Percentiles rank a stretch among this genome's conserved stretches.
phyloP scores from a whole-genome alignment of 176 grass and related monocot genomes.

The Triticum dicoccoides region DNA sequence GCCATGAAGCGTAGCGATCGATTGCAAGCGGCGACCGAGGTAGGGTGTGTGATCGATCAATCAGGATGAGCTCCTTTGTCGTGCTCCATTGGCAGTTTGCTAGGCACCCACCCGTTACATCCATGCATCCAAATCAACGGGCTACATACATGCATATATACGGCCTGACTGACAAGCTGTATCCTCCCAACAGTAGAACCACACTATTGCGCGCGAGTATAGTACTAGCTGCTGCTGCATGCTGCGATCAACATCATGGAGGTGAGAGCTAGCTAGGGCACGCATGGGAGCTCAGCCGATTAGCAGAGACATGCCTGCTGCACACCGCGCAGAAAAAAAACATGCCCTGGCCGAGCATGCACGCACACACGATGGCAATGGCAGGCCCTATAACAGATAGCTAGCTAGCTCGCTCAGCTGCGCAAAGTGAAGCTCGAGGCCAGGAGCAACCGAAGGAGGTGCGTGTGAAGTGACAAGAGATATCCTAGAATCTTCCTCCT shows the following conservation, averaged over 20 bases:
- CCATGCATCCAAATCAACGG: constrained; percentile 35
- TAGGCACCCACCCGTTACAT: neutral
- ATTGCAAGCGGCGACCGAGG: neutral
- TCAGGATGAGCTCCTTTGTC: constrained; percentile 4
- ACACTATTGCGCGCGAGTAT: constrained; percentile 23
- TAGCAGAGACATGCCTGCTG: constrained; percentile 29
- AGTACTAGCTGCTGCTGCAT: neutral
- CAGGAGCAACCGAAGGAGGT: constrained; percentile 43
- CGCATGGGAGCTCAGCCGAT: neutral
- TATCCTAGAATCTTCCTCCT: constrained; percentile 63
- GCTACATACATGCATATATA: constrained; percentile 11
- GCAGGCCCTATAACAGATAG: neutral
- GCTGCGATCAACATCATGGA: neutral
- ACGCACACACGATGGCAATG: neutral
- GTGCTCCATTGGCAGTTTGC: constrained; percentile 30
- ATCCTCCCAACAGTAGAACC: constrained; percentile 28
- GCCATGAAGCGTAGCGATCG: constrained; percentile 2
- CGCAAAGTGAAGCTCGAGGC: constrained; percentile 30
- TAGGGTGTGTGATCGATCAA: constrained; percentile 35
- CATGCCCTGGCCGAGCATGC: constrained; percentile 40
- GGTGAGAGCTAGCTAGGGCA: constrained; percentile 26
- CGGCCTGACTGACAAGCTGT: constrained; percentile 25
- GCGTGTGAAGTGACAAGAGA: constrained; percentile 54
- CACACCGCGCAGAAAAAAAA: constrained; percentile 45
- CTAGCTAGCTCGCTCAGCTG: neutral